Evolutionary conservation across 2,329 filamentous ascomycete species (phyloP).

Genomic region (Dactylonectria macrodidyma): DNA sequence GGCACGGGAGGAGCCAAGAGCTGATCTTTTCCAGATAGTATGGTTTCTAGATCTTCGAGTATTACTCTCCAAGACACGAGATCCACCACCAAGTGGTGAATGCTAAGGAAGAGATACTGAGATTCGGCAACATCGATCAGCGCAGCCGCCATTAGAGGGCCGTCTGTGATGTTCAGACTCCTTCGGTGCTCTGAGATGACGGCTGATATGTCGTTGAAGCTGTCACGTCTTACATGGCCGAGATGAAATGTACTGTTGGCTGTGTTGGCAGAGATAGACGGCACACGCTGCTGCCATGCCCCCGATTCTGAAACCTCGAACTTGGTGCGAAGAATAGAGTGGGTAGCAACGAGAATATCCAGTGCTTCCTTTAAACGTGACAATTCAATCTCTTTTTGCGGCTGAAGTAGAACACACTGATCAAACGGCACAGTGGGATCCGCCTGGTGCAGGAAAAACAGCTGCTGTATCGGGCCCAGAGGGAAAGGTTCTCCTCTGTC

Average conservation of each 20-base stretch:
- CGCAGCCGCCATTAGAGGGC: slow-evolving; percentile 9
- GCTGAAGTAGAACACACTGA: slow-evolving; percentile 22
- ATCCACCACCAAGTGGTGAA: slow-evolving; percentile 31
- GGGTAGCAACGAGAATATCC: slow-evolving; percentile 7
- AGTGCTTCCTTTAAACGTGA: slow-evolving; percentile 7
- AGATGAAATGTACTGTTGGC: slow-evolving; percentile 9
- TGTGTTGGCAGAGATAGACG: background rate
- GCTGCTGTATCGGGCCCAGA: slow-evolving; percentile 25
- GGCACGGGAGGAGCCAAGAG: slow-evolving; percentile 6
- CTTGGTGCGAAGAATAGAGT: slow-evolving; percentile 24
- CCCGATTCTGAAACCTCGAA: slow-evolving; percentile 5
- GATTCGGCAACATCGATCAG: slow-evolving; percentile 19
- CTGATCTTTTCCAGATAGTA: background rate
- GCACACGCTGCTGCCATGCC: slow-evolving; percentile 17
- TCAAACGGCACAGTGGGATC: slow-evolving; percentile 19
- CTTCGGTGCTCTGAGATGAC: slow-evolving; percentile 20
- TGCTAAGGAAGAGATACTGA: slow-evolving; percentile 20
- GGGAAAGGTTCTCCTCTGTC: background rate
- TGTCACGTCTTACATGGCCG: slow-evolving; percentile 1
- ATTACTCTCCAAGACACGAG: slow-evolving; percentile 28
- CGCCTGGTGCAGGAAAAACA: slow-evolving; percentile 28
- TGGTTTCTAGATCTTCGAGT: slow-evolving; percentile 21
- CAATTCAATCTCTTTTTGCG: background rate
- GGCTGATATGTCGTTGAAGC: slow-evolving; percentile 17
- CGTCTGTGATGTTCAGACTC: slow-evolving; percentile 13